Percentiles rank a stretch among this genome's conserved stretches.
Conservation (phyloP, 768 basidiomycete genomes). For the Cyathus striatus region DNA sequence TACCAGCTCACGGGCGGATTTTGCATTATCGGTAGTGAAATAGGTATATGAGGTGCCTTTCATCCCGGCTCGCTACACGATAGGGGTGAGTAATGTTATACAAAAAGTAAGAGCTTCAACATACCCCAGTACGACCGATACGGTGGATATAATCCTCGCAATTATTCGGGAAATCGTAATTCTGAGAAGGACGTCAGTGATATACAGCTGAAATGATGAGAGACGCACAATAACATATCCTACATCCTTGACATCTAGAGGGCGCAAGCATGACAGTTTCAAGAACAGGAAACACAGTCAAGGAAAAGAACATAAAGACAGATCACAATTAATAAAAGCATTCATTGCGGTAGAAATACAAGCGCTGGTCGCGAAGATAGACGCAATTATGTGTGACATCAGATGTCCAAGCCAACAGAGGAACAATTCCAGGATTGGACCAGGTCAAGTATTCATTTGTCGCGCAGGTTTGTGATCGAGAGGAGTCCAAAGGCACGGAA, state of each 20-base stretch:
- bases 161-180: slow-evolving; percentile 97
- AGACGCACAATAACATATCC: slow-evolving; percentile 88
- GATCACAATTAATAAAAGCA: too few relatives aligned
- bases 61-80: slow-evolving; percentile 75
- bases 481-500: slow-evolving; percentile 28
- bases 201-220: slow-evolving; percentile 4
- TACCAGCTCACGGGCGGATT: slow-evolving; percentile 89
- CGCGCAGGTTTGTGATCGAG: slow-evolving; percentile 36
- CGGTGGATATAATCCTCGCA: slow-evolving; percentile 99
- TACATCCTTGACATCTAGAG: slow-evolving; percentile 96
- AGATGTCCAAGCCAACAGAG: too few relatives aligned
- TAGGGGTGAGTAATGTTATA: slow-evolving; percentile 10
- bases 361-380: too few relatives aligned
- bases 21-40: slow-evolving; percentile 95
- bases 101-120: slow-evolving; percentile 10
- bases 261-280: slow-evolving; percentile 24
- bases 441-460: slow-evolving; percentile 49
- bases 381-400: too few relatives aligned
- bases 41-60: slow-evolving; percentile 93
- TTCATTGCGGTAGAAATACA: too few relatives aligned
- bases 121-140: slow-evolving; percentile 93
- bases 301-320: slow-evolving; percentile 29
- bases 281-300: slow-evolving; percentile 16
- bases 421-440: slow-evolving; percentile 45
- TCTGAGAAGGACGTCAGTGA: slow-evolving; percentile 36